Evolutionary conservation across 2,329 filamentous ascomycete species (phyloP).

Genomic region (Ascochyta pisi): DNA sequence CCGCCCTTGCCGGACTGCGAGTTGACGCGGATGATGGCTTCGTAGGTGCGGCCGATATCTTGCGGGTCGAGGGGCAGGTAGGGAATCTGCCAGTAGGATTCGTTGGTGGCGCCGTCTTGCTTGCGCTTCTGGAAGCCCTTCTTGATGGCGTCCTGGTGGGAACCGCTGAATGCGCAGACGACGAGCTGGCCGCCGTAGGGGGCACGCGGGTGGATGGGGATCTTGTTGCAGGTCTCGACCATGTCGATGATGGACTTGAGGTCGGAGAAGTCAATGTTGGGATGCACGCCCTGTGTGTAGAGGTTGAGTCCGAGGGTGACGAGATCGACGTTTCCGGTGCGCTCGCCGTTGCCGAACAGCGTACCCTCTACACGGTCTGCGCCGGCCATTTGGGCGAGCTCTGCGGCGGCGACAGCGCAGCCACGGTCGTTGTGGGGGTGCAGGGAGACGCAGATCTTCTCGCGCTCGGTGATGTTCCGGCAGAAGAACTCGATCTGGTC

Average conservation of each 20-base stretch:
- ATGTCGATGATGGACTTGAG: constrained; percentile 84
- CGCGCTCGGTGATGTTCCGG: constrained; percentile 79
- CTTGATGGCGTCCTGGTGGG: constrained; percentile 95
- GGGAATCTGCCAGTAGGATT: constrained; percentile 81
- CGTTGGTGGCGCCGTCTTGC: constrained; percentile 62
- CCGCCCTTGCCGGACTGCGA: constrained; percentile 95
- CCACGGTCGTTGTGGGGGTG: constrained; percentile 96
- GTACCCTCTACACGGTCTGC: constrained; percentile 94
- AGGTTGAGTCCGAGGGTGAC: constrained; percentile 92
- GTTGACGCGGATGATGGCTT: constrained; percentile 97
- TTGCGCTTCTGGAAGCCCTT: constrained; percentile 80
- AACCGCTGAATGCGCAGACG: constrained; percentile 90
- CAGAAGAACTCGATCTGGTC: constrained; percentile 98
- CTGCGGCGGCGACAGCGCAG: constrained; percentile 86
- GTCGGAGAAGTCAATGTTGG: constrained; percentile 89
- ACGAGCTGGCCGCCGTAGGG: constrained; percentile 92
- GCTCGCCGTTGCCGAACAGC: constrained; percentile 91
- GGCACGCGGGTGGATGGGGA: constrained; percentile 85
- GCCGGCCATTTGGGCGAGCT: constrained; percentile 94
- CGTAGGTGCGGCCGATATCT: constrained; percentile 96
- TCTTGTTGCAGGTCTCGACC: constrained; percentile 93
- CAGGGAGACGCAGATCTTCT: constrained; percentile 87
- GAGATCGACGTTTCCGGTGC: constrained; percentile 94
- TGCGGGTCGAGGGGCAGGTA: constrained; percentile 92
- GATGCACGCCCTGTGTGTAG: constrained; percentile 89